Base-by-base conservation (phyloP, 2,329 filamentous ascomycete species). In the Penicillium sp. region DNA sequence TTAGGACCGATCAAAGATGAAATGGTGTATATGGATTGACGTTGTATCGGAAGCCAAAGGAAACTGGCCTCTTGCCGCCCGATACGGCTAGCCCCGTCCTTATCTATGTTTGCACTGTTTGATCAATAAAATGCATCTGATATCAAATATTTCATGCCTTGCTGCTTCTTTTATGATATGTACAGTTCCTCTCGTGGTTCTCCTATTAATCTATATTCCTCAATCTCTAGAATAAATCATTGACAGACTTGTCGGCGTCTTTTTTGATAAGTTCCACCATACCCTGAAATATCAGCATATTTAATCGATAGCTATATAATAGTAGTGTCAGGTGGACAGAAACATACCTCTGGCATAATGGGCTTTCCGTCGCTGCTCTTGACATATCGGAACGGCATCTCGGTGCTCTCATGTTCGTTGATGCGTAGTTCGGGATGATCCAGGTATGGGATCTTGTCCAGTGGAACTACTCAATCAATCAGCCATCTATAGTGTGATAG, bases 361-460 rank as follows among this genome's bases (percentile, higher is more conserved):
- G 92, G 90, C 63, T 90, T 80, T 46, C 89, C 91, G 56, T 89
- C 79, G 11, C 83, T 77, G 52, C 82, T 86, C 68, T 83, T 87
- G 51, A 99, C 92, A 70, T 99, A 99, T 64, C 94, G 90, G 74
- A 99, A 99, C 0, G 94, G 94, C 94, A 99, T 97, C 73, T 96
- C 83, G 0, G 92, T 96, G 71, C 89, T 94, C 76, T 99, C 94
- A 68, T 96, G 87, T 70, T 94, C 87, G 71, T 90, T 90, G 71
- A 97, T 88, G 68, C 87, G 87, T 68, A 99, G 83, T 69, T 97
- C 93, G 0, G 94, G 94, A 67, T 90, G 86, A 70, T 97, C 92
- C 33, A 94, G 73, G 69, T 94, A 97, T 1, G 85, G 81, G 33
- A 99, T 88, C 62, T 91, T 79, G 56, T 89, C 84, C 47, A 99